Conservation (phyloP, 2,329 filamentous ascomycete species). For the Nigrospora oryzae region DNA sequence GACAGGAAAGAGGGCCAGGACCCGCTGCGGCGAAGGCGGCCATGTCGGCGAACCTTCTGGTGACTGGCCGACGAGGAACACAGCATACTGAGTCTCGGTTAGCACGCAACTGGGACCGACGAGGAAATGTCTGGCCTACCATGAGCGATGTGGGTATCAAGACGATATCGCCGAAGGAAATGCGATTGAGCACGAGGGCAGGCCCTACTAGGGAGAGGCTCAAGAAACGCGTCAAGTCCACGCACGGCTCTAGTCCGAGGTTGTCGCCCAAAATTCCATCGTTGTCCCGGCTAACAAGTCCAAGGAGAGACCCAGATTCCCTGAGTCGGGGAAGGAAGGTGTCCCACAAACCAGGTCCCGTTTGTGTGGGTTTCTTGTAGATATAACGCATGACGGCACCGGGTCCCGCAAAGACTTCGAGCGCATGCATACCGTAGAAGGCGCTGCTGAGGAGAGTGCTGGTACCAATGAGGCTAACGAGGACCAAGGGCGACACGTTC, state of each 20-base stretch:
- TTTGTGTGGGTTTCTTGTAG: conserved; percentile 5
- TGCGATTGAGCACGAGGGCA: conserved; percentile 58
- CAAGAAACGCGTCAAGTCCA: conserved; percentile 14
- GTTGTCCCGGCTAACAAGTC: no score
- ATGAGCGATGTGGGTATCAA: conserved; percentile 21
- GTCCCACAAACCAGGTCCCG: no score
- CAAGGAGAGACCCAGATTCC: no score
- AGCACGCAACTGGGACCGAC: background rate
- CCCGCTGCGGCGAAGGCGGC: conserved; percentile 45
- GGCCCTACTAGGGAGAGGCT: conserved; percentile 57
- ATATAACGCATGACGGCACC: conserved; percentile 24
- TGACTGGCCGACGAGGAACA: conserved; percentile 34
- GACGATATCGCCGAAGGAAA: conserved; percentile 47
- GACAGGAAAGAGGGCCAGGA: conserved; percentile 39
- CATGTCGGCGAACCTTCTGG: conserved; percentile 34
- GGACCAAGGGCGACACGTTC: conserved; percentile 50
- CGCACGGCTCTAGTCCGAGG: background rate
- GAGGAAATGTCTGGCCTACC: conserved; percentile 10
- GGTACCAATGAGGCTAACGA: conserved; percentile 50
- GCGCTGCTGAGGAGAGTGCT: conserved; percentile 43
- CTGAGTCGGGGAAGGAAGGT: no score
- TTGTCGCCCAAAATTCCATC: no score
- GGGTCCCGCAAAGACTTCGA: conserved; percentile 44
- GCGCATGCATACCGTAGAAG: conserved; percentile 42
- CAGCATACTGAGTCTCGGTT: conserved; percentile 31